Percentiles rank a stretch among this genome's conserved stretches.
These are phyloP conservation scores for Monosporascus sp. DNA, from an alignment of 2,329 filamentous ascomycete genomes.

Conservation along the genomic window DNA sequence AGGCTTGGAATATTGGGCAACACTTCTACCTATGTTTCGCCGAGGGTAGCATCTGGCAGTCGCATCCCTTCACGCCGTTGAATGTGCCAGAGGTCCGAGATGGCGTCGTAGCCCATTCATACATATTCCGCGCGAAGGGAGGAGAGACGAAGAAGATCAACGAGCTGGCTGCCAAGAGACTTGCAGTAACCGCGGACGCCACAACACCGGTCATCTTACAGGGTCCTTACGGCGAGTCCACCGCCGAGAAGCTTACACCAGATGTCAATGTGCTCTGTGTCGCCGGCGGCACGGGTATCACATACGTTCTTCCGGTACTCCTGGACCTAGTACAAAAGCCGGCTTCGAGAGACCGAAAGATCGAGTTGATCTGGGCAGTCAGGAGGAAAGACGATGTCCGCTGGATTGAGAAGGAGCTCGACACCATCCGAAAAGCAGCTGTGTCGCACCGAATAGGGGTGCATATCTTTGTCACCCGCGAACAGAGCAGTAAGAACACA, in stretches of 20 bases:
- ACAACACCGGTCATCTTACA: slow-evolving; percentile 55
- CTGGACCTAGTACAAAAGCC: slow-evolving; percentile 30
- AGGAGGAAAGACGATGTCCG: slow-evolving; percentile 46
- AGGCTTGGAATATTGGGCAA: slow-evolving; percentile 60
- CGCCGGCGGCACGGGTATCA: slow-evolving; percentile 55
- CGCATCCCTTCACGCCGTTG: slow-evolving; percentile 64
- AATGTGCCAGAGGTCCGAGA: slow-evolving; percentile 42
- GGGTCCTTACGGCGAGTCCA: slow-evolving; percentile 56
- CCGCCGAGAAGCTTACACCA: slow-evolving; percentile 34
- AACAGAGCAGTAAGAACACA: slow-evolving; percentile 26
- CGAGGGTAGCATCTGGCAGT: slow-evolving; percentile 63
- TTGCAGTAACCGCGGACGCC: slow-evolving; percentile 21
- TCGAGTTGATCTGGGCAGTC: slow-evolving; percentile 63
- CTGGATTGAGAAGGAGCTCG: slow-evolving; percentile 56
- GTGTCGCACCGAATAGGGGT: slow-evolving; percentile 41
- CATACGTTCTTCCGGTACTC: slow-evolving; percentile 49
- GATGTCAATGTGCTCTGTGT: slow-evolving; percentile 46
- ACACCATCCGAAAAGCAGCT: slow-evolving; percentile 37
- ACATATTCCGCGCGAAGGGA: slow-evolving; percentile 51
- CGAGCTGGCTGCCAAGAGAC: slow-evolving; percentile 34
- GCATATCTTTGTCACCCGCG: slow-evolving; percentile 55
- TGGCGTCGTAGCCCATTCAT: slow-evolving; percentile 44
- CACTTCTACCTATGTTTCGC: slow-evolving; percentile 69
- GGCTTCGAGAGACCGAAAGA: slow-evolving; percentile 31
- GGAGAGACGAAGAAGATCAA: slow-evolving; percentile 57